Evolutionary conservation across 352 stramenopile species (phyloP), one percentile per base, ranked within the genome.

Genomic region (Globisporangium radiosum): DNA sequence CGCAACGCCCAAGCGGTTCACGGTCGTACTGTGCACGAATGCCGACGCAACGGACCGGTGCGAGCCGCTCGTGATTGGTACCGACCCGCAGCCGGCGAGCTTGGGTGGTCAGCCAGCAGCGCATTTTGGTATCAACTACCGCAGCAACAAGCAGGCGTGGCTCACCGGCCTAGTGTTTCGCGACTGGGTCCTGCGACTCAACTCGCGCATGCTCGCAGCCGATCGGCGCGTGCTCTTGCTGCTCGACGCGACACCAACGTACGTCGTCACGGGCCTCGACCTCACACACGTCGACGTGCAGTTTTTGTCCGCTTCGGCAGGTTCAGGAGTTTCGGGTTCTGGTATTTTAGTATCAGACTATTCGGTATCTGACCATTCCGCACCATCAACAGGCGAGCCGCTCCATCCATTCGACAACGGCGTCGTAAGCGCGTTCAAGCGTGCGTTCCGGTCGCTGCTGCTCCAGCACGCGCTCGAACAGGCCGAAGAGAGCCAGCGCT

Each of bases 391-490:
- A 43, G 49, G 25, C 5, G 36, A 42, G 2, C 55, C 58, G 56
- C 54, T 59, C 6, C 61, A 67, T 50, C 61, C 61, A 17, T 54
- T 67, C 47, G 49, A 67, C 49, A 47, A 37, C 42, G 61, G 61
- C 19, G 59, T 63, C 61, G 63, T 47, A 14, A 47, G 43, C 6
- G 55, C 55, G 9, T 65, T 65, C 53, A 65, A 65, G 60, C 58
- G 40, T 39, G 36, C 44, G 38, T 65, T 60, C 48, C 60, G 60
- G 40, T 47, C 47, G 25, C 49, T 61, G 40, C 60, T 57, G 19
- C 47, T 65, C 17, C 47, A 47, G 47, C 53, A 61, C 19, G 53
- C 54, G 37, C 48, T 65, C 39, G 60, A 65, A 2, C 60, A 52
- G 15, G 54, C 54, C 13, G 60, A 61, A 50, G 53, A 61, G 43